Base-by-base conservation (phyloP, 345 rosid genomes). In the Noccaea bulbosa region DNA sequence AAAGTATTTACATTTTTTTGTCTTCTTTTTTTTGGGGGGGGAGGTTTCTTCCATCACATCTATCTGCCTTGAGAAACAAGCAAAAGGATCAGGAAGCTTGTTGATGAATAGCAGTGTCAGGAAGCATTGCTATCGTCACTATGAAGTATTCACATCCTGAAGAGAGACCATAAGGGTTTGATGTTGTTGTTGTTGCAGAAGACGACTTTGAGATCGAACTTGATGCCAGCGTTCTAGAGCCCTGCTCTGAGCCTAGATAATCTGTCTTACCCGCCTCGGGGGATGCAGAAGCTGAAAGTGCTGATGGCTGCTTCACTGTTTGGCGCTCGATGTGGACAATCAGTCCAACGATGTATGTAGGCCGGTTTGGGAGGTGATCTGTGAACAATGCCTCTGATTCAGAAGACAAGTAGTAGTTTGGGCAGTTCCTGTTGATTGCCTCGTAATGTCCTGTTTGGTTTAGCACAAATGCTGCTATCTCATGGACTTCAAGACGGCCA, bases 81-180 rank as follows among this genome's bases (percentile, higher is more conserved):
- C 79, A 76, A 63, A 75, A 80, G 80, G 93, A 85, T 93, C 98
- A 93, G 94, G 96, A 89, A 91, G 93, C 65, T 71, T 85, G 77
- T 48, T 85, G 76, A 85, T 79, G 93, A 80, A 87, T 87, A 73
- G 85, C 67, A 53, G 91, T 82, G 67, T 85, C 97, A 39, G 99
- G 99, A 81, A 95, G 78, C 98, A 95, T 95, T 20, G 99, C 99
- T 79, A 95, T 84, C 41, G 98, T 92, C 83, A 92, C 98, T 67
- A 95, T 65, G 72, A 86, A 95, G 82, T 84, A 92, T 85, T 87
- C 97, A 78, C 90, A 87, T 64, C 99, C 98, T 64, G 81, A 57
- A 12, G 96, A 86, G 62, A 94, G 92, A 52, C 87, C 83, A 57
- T 87, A 94, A 27, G 93, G 98, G 79, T 87, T 95, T 59, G 67